Evolutionary conservation across 78 protist species (phyloP).

Genomic region (Isochrysis galbana): DNA sequence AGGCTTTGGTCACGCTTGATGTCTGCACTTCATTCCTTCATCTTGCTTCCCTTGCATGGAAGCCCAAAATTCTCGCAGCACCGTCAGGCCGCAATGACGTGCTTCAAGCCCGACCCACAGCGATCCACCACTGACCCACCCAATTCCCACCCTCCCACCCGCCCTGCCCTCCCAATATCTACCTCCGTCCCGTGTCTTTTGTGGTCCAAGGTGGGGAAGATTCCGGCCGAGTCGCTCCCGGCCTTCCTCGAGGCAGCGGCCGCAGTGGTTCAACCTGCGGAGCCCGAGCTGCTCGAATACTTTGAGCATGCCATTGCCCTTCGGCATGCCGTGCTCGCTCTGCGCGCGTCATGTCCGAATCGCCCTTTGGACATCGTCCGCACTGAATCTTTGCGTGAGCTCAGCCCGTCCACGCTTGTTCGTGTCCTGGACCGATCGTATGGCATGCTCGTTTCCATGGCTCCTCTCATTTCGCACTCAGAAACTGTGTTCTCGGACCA

Average conservation of each 20-base stretch:
- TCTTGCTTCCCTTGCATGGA: no score
- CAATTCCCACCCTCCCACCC: not conserved
- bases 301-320: slow-evolving; percentile 78
- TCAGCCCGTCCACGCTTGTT: slow-evolving; percentile 28
- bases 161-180: not conserved
- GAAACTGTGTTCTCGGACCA: slow-evolving; percentile 12
- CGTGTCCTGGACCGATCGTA: slow-evolving; percentile 67
- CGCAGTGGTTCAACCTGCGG: slow-evolving; percentile 69
- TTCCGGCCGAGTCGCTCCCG: slow-evolving; percentile 78
- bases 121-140: no score
- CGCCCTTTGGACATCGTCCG: slow-evolving; percentile 38
- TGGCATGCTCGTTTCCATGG: slow-evolving; percentile 74
- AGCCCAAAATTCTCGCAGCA: no score
- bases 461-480: slow-evolving; percentile 84
- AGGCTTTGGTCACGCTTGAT: no score
- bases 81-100: no score
- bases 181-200: not conserved
- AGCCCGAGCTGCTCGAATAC: slow-evolving; percentile 79
- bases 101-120: not conserved
- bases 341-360: slow-evolving; percentile 9
- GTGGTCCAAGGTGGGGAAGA: slow-evolving; percentile 74
- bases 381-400: slow-evolving; percentile 6
- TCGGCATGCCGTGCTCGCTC: slow-evolving; percentile 66
- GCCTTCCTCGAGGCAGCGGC: slow-evolving; percentile 52
- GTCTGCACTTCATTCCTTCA: no score